These are phyloP conservation scores for Pythium guiyangense DNA, from an alignment of 352 stramenopile species.

Conservation along the genomic window DNA sequence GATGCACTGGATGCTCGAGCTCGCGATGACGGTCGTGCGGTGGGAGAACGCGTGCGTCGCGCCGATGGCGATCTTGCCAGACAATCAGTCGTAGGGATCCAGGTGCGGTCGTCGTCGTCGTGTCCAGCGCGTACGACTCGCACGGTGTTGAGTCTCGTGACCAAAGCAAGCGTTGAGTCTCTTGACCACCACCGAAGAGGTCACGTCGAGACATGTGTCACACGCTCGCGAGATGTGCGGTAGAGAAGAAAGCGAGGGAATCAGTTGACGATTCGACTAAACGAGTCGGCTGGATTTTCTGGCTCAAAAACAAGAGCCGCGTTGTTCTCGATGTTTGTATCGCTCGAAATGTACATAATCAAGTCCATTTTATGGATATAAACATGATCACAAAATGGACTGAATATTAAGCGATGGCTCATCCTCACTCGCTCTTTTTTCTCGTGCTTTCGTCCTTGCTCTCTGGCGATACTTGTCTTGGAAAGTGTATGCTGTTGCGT, in stretches of 20 bases:
- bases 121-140: too few species aligned
- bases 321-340: background rate
- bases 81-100: background rate
- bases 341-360: background rate
- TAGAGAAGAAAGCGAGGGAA: too few species aligned
- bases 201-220: too few species aligned
- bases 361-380: background rate
- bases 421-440: background rate
- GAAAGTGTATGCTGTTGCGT: too few species aligned
- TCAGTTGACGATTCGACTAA: background rate
- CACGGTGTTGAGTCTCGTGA: too few species aligned
- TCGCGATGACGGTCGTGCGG: constrained; percentile 65
- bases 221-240: too few species aligned
- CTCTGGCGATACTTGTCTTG: too few species aligned
- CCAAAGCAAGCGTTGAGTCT: too few species aligned
- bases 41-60: constrained; percentile 60
- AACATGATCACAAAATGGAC: background rate
- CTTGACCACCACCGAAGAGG: too few species aligned
- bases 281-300: background rate
- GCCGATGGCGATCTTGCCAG: constrained; percentile 41
- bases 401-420: background rate
- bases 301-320: background rate
- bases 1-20: constrained; percentile 73
- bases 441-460: too few species aligned
- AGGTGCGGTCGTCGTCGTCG: too few species aligned